Base-by-base conservation (phyloP, 129 eudicot genomes). In the Pittosporum tobira region DNA sequence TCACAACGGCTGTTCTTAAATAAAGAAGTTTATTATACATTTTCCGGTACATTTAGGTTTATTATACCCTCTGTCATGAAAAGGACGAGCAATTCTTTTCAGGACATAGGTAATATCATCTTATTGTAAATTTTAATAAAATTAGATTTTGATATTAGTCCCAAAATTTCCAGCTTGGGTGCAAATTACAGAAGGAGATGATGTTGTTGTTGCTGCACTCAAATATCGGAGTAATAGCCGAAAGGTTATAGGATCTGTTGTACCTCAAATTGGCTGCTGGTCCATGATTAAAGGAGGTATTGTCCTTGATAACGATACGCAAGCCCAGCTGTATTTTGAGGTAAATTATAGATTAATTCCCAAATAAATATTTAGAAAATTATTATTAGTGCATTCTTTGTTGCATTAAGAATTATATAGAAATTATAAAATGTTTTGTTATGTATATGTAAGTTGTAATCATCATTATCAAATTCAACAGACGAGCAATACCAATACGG, bases 271-370 rank as follows among this genome's bases (percentile, higher is more conserved):
- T 40, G 84, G 76, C 20, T 78, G 84, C 25, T 78, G 84, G 84
- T 50, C 73, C 48, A 69, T 73, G 79, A 67, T 78, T 20, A 78
- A 73, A 65, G 84, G 84, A 34, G 84, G 84, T 6, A 44, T 78
- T 29, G 34, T 30, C 13, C 52, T 51, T 3, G 45, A 23, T 46
- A 31, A 20, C 13, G 21, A 51, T 5, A 63, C 61, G 51, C 48
- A 2, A 21, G 61, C 26, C 24, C 56, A 67, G 12, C 36, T 75
- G 5, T 56, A 40, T n/a, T 51, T 69, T 36, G 37, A 47, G 75
- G 80, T 74, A 61, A 7, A 22, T 5, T 3, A 27, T 45, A 24
- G 38, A 34, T 34, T 34, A 11, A 34, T 34, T 34, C 9, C 38
- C 38, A 34, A 0, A 34, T 34, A 34, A 8, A 34, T 34, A 11